Evolutionary conservation across 805 yeast species (phyloP).

Genomic region (Pichia sporocuriosa): DNA sequence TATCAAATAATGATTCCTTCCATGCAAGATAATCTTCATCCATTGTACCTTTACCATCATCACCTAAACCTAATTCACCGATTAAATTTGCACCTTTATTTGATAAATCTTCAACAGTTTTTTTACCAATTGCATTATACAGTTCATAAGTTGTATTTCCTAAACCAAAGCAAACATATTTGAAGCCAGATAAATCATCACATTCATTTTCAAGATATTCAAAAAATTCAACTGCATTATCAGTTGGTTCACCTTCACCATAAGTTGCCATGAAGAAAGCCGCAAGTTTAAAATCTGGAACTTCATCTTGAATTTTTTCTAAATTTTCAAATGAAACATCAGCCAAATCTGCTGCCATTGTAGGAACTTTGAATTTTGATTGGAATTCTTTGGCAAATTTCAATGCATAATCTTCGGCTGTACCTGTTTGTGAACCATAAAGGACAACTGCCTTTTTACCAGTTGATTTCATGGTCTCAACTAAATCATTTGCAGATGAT

Average conservation of each 20-base stretch:
- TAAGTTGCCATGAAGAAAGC: conserved; percentile 82
- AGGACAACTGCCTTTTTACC: conserved; percentile 73
- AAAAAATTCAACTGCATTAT: conserved; percentile 78
- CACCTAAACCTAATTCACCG: conserved; percentile 85
- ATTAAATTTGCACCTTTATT: conserved; percentile 67
- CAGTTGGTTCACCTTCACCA: conserved; percentile 99
- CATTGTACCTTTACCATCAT: conserved; percentile 89
- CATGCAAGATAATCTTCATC: conserved; percentile 93
- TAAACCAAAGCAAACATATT: conserved; percentile 76
- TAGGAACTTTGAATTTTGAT: conserved; percentile 70
- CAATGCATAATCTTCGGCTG: conserved; percentile 94
- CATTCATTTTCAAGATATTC: conserved; percentile 59
- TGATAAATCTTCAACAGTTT: conserved; percentile 43
- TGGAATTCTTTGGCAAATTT: conserved; percentile 85
- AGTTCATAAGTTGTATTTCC: conserved; percentile 95
- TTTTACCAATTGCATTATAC: conserved; percentile 76
- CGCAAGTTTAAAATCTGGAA: conserved; percentile 45
- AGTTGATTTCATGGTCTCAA: conserved; percentile 49
- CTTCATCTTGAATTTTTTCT: conserved; percentile 51
- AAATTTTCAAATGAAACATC: conserved; percentile 80
- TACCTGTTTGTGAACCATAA: conserved; percentile 96
- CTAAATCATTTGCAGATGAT: conserved; percentile 48
- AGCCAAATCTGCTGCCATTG: conserved; percentile 83
- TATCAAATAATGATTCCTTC: conserved; percentile 74
- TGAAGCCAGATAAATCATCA: conserved; percentile 48